These are phyloP conservation scores for Arthrinium puccinioides DNA, from an alignment of 2,329 filamentous ascomycete species.

Conservation along the genomic window DNA sequence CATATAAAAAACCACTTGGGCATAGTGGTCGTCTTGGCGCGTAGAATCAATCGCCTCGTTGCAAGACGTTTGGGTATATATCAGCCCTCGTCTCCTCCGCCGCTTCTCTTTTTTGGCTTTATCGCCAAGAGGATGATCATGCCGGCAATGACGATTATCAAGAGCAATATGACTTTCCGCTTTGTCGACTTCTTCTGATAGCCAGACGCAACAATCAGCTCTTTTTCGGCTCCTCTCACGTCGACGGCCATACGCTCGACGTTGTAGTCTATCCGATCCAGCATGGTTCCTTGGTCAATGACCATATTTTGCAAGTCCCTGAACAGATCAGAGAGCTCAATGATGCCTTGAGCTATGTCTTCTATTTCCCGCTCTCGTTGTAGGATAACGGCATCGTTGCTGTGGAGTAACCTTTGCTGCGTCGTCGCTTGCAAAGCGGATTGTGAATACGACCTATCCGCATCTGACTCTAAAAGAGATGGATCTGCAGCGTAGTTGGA, in stretches of 20 bases:
- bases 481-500: slow-evolving; percentile 66
- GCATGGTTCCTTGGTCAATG: slow-evolving; percentile 82
- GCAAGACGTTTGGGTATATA: too few species aligned
- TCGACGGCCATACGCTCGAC: slow-evolving; percentile 92
- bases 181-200: slow-evolving; percentile 88
- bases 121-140: slow-evolving; percentile 78
- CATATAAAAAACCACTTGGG: too few species aligned
- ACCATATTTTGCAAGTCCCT: slow-evolving; percentile 95
- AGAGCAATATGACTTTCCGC: slow-evolving; percentile 84
- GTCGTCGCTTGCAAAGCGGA: slow-evolving; percentile 76
- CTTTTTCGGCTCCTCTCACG: slow-evolving; percentile 87
- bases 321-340: slow-evolving; percentile 93
- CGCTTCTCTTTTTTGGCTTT: slow-evolving; percentile 57
- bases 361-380: slow-evolving; percentile 96
- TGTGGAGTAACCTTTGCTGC: slow-evolving; percentile 50
- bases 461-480: slow-evolving; percentile 86
- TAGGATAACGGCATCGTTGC: slow-evolving; percentile 76
- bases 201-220: slow-evolving; percentile 78
- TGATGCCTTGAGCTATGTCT: slow-evolving; percentile 96
- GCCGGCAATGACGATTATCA: slow-evolving; percentile 75
- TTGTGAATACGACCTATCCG: slow-evolving; percentile 87
- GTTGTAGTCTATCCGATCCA: slow-evolving; percentile 96
- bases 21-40: too few species aligned
- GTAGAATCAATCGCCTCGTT: too few species aligned
- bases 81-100: slow-evolving; percentile 4